Evolutionary conservation across 2,329 filamentous ascomycete species (phyloP).

Genomic region (Lizonia empirigonia): DNA sequence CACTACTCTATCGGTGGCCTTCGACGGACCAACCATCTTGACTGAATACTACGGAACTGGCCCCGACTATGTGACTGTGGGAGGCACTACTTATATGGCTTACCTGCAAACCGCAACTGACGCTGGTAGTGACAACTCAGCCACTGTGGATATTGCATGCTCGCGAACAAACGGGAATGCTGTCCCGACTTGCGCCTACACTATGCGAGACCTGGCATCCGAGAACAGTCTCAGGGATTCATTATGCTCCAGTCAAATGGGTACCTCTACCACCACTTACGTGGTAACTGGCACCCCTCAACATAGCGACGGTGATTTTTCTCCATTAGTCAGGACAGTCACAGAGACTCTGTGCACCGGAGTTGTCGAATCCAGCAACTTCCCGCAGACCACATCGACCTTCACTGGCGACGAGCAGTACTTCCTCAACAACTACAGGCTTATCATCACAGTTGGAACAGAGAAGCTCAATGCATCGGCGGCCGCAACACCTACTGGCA

Average conservation of each 20-base stretch:
- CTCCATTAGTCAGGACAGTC: not conserved
- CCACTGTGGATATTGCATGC: slow-evolving; percentile 23
- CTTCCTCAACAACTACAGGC: slow-evolving; percentile 23
- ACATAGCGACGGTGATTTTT: no score
- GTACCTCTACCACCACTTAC: not conserved
- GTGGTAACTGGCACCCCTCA: not conserved
- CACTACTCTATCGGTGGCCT: slow-evolving; percentile 26
- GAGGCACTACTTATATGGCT: slow-evolving; percentile 26
- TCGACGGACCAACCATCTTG: slow-evolving; percentile 5
- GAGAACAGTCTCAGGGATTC: not conserved
- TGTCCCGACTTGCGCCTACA: slow-evolving; percentile 22
- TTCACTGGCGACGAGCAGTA: slow-evolving; percentile 15
- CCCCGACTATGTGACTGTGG: slow-evolving; percentile 20
- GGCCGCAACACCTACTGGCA: slow-evolving; percentile 23
- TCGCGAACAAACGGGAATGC: slow-evolving; percentile 11
- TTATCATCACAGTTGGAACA: slow-evolving; percentile 37
- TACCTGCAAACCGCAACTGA: slow-evolving; percentile 18
- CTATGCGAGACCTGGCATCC: slow-evolving; percentile 15
- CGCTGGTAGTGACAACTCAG: slow-evolving; percentile 2
- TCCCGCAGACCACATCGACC: not conserved
- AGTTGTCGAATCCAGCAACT: not conserved
- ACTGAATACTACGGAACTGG: slow-evolving; percentile 12
- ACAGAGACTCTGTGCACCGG: not conserved
- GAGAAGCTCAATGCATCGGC: slow-evolving; percentile 34
- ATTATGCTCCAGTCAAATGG: not conserved